Percentiles rank a stretch among this genome's conserved stretches.
phyloP scores from a whole-genome alignment of 2,329 filamentous ascomycete genomes.

The Colletotrichum brevisporum region DNA sequence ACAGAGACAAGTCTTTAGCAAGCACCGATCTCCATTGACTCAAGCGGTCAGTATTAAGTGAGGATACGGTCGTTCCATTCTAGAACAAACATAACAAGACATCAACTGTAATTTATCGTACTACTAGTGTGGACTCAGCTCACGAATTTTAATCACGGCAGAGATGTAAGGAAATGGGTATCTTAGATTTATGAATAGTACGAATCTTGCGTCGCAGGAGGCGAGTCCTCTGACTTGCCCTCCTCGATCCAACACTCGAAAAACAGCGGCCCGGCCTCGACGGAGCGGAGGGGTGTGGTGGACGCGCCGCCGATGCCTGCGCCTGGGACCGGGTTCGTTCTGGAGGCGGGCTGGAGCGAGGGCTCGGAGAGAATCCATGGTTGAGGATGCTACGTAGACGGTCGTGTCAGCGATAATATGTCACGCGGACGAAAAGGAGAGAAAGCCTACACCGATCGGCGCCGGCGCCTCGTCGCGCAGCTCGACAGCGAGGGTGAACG shows the following conservation, averaged over 20 bases:
- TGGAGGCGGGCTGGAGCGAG: slow-evolving; percentile 58
- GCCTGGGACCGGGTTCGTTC: slow-evolving; percentile 47
- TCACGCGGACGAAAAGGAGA: not conserved
- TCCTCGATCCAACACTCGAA: slow-evolving; percentile 78
- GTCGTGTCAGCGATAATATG: slow-evolving; percentile 17
- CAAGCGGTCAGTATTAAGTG: too few species aligned
- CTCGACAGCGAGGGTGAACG: slow-evolving; percentile 84
- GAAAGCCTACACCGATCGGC: slow-evolving; percentile 66
- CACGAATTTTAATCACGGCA: not conserved
- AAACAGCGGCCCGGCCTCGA: slow-evolving; percentile 72
- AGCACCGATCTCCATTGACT: too few species aligned
- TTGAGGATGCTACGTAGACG: slow-evolving; percentile 65
- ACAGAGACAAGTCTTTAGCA: too few species aligned
- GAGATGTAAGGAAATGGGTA: not conserved
- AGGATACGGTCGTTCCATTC: too few species aligned
- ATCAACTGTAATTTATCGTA: too few species aligned
- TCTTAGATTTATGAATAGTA: slow-evolving; percentile 18
- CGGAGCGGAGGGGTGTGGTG: slow-evolving; percentile 66
- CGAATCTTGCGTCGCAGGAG: slow-evolving; percentile 29
- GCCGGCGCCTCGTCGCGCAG: slow-evolving; percentile 72
- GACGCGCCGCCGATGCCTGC: slow-evolving; percentile 53
- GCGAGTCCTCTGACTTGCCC: slow-evolving; percentile 54
- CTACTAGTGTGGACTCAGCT: not conserved
- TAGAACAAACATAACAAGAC: too few species aligned
- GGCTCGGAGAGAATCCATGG: slow-evolving; percentile 72